These are phyloP conservation scores for Physcomitrellopsis africana DNA, from an alignment of 225 moss, liverwort and hornwort species.

Conservation along the genomic window DNA sequence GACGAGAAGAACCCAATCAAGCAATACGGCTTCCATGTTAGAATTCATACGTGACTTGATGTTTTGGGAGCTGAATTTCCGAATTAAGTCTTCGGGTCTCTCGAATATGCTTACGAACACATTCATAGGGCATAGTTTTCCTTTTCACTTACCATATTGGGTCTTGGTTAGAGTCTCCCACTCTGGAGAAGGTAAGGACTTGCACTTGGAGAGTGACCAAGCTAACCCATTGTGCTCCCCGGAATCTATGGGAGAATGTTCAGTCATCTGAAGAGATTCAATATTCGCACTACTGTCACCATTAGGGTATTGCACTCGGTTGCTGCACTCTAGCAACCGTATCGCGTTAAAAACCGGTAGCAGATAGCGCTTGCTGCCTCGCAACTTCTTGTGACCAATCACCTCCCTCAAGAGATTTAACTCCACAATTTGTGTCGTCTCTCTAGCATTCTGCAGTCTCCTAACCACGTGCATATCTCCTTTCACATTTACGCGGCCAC, in stretches of 20 bases:
- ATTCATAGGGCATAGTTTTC: too few species aligned
- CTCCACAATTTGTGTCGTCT: background rate
- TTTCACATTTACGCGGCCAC: background rate
- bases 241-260: conserved; percentile 17
- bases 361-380: conserved; percentile 3
- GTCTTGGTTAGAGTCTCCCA: too few species aligned
- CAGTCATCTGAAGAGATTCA: conserved; percentile 20
- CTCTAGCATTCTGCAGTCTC: conserved; percentile 3
- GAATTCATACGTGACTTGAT: too few species aligned
- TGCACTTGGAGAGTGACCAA: conserved; percentile 23
- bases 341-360: conserved; percentile 27
- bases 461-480: background rate
- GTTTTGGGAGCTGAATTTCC: too few species aligned
- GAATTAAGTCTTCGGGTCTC: too few species aligned
- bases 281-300: conserved; percentile 21
- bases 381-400: conserved; percentile 5
- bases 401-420: conserved; percentile 8
- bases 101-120: too few species aligned
- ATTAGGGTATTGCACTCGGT: conserved; percentile 18
- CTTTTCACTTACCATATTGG: too few species aligned
- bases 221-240: conserved; percentile 19
- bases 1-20: too few species aligned
- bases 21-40: too few species aligned
- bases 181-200: background rate
- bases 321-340: conserved; percentile 31